Percentiles rank a stretch among this genome's conserved stretches.
Conservation (phyloP, 2,329 filamentous ascomycete species). For the Calonectria crousiana region DNA sequence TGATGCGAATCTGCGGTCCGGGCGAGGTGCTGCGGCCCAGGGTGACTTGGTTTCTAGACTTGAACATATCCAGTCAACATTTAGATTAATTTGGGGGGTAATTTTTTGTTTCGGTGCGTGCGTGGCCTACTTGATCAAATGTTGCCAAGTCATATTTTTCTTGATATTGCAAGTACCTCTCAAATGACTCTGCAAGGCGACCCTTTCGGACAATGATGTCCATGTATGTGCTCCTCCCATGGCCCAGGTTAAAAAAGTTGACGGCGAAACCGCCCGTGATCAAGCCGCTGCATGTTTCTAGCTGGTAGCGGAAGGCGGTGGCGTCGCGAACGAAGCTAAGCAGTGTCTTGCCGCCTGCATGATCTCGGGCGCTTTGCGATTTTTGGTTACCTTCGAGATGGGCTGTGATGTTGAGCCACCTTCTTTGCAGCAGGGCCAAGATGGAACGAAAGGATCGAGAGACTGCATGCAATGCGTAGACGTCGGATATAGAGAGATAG, state of each 20-base stretch:
- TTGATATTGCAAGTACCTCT: neutral
- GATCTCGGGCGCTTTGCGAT: neutral
- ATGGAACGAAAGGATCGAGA: neutral
- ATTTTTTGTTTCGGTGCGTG: neutral
- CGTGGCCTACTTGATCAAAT: neutral
- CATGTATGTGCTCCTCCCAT: neutral
- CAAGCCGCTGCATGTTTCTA: neutral
- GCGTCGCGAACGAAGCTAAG: neutral
- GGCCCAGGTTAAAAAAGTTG: neutral
- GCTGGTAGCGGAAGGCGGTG: neutral
- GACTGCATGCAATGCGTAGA: neutral
- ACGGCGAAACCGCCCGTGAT: neutral
- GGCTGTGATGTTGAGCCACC: constrained; percentile 1
- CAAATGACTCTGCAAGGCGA: neutral
- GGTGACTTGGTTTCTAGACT: neutral
- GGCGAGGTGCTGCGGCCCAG: neutral
- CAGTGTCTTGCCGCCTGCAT: neutral
- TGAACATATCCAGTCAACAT: neutral
- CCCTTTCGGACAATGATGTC: neutral
- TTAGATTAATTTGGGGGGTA: neutral
- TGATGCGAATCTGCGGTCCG: neutral
- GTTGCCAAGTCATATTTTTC: neutral
- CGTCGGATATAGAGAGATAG: neutral
- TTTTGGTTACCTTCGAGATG: neutral
- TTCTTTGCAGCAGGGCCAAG: neutral